These are phyloP conservation scores for Rhodotorula paludigena DNA, from an alignment of 768 basidiomycete genomes.

Conservation along the genomic window DNA sequence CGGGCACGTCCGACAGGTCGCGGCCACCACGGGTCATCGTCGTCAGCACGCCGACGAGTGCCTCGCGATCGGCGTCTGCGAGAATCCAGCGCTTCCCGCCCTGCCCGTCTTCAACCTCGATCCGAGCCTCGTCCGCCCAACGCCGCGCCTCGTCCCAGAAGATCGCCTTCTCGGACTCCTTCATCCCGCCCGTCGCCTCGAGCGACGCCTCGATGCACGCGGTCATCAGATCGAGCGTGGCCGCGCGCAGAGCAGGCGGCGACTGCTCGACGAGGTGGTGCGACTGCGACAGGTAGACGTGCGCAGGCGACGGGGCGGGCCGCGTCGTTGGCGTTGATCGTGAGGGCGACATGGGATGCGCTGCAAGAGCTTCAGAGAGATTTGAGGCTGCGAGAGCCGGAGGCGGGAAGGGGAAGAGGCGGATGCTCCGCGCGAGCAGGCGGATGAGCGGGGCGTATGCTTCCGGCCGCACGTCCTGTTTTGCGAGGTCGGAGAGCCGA, in stretches of 20 bases:
- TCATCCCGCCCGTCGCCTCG: slow-evolving; percentile 32
- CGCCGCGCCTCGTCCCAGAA: slow-evolving; percentile 39
- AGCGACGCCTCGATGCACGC: slow-evolving; percentile 33
- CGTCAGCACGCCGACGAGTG: slow-evolving; percentile 35
- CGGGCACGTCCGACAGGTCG: slow-evolving; percentile 40
- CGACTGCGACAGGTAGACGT: slow-evolving; percentile 37
- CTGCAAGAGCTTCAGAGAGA: slow-evolving; percentile 31
- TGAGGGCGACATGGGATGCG: not conserved
- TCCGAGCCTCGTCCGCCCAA: slow-evolving; percentile 34
- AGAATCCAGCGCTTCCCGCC: slow-evolving; percentile 24
- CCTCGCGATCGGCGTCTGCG: slow-evolving; percentile 32
- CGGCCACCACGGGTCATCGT: slow-evolving; percentile 40
- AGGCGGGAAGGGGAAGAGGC: slow-evolving; percentile 38
- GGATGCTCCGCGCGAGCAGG: slow-evolving; percentile 22
- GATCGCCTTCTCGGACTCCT: slow-evolving; percentile 35
- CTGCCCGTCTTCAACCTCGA: slow-evolving; percentile 27
- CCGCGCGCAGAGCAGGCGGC: slow-evolving; percentile 9
- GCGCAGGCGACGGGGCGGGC: slow-evolving; percentile 26
- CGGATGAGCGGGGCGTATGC: slow-evolving; percentile 27
- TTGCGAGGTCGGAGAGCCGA: slow-evolving; percentile 7
- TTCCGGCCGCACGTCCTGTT: not conserved
- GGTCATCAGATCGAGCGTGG: slow-evolving; percentile 27
- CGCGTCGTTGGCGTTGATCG: not conserved
- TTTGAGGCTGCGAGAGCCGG: slow-evolving; percentile 29
- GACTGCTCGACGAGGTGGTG: slow-evolving; percentile 22